These are phyloP conservation scores for Yamadazyma aaseri DNA, from an alignment of 1,139 yeast species.

Conservation along the genomic window DNA sequence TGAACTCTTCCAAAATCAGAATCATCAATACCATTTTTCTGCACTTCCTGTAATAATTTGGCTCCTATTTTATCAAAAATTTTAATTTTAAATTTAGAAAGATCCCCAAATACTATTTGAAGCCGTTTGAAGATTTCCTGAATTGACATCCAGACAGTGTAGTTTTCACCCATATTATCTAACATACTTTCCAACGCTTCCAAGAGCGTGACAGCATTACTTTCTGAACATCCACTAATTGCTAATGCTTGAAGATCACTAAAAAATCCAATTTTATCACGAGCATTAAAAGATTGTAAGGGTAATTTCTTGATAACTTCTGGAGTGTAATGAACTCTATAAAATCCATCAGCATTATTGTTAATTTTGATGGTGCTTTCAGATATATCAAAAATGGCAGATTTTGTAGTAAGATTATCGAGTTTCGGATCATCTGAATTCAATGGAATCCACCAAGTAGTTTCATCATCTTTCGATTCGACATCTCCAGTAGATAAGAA, in stretches of 20 bases:
- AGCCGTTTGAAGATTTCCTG: conserved; percentile 44
- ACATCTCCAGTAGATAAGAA: conserved; percentile 80
- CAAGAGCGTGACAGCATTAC: conserved; percentile 48
- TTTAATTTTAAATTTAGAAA: conserved; percentile 39
- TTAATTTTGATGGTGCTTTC: conserved; percentile 55
- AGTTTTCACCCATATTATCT: conserved; percentile 47
- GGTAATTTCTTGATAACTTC: conserved; percentile 43
- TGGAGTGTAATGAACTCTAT: conserved; percentile 63
- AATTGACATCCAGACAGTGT: conserved; percentile 67
- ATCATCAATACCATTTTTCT: conserved; percentile 24
- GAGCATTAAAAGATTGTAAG: conserved; percentile 46
- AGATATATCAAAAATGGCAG: conserved; percentile 25
- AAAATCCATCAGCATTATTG: conserved; percentile 61
- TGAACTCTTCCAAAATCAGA: conserved; percentile 46
- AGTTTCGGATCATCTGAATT: conserved; percentile 17
- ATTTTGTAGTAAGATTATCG: conserved; percentile 14
- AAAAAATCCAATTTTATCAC: conserved; percentile 65
- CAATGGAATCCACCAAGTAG: conserved; percentile 78
- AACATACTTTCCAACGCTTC: conserved; percentile 36
- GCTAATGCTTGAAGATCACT: conserved; percentile 65
- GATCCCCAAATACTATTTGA: conserved; percentile 47
- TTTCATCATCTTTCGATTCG: conserved; percentile 65
- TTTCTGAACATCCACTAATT: conserved; percentile 51
- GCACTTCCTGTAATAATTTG: conserved; percentile 34
- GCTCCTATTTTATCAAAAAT: conserved; percentile 30